Percentiles rank a stretch among this genome's conserved stretches.
phyloP scores from a whole-genome alignment of 2,329 filamentous ascomycete species.

The Thermochaetoides dissita region DNA sequence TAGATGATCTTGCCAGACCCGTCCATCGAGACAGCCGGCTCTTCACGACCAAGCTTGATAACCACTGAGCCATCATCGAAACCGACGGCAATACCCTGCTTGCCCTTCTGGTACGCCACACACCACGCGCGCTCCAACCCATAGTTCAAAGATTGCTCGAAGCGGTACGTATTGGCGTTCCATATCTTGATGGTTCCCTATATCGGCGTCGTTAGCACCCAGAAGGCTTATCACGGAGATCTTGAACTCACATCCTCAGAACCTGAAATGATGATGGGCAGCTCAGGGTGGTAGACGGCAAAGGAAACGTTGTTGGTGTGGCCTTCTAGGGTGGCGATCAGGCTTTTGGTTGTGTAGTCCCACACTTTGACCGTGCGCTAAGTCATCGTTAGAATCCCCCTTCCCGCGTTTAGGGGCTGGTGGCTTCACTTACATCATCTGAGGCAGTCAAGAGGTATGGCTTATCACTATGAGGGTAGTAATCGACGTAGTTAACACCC shows the following conservation, averaged over 20 bases:
- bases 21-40: slow-evolving; percentile 97
- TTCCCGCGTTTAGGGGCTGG: no score
- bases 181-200: slow-evolving; percentile 65
- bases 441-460: slow-evolving; percentile 90
- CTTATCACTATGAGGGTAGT: slow-evolving; percentile 60
- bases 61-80: slow-evolving; percentile 97
- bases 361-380: slow-evolving; percentile 85
- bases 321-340: slow-evolving; percentile 91
- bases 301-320: slow-evolving; percentile 98
- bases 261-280: slow-evolving; percentile 93
- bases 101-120: slow-evolving; percentile 86
- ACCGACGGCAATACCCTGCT: slow-evolving; percentile 86
- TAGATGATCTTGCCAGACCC: slow-evolving; percentile 89
- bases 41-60: slow-evolving; percentile 92
- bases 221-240: no score
- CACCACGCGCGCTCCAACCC: slow-evolving; percentile 95
- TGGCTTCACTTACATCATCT: slow-evolving; percentile 44
- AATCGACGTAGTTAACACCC: slow-evolving; percentile 96
- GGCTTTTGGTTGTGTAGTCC: slow-evolving; percentile 97
- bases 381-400: no score
- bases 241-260: slow-evolving; percentile 55
- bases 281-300: slow-evolving; percentile 91
- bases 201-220: no score
- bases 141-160: slow-evolving; percentile 93
- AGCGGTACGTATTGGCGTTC: slow-evolving; percentile 93